Evolutionary conservation across 768 basidiomycete genomes (phyloP), one percentile per base, ranked within the genome.

Genomic region (Strobilomyces dryophilus): DNA sequence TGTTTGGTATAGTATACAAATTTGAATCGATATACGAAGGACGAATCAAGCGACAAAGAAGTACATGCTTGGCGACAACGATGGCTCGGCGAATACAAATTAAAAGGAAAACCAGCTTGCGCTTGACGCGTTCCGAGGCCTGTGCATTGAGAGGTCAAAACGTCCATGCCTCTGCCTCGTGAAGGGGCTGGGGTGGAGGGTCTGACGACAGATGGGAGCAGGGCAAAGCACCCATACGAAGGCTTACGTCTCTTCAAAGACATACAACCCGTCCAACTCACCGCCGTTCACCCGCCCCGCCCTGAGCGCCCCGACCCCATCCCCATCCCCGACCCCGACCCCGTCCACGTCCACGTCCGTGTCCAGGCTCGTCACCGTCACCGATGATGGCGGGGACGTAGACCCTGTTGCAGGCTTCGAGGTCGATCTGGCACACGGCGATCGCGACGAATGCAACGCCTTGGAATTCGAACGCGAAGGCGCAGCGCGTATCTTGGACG

Each of bases 241-340:
- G 29, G 29, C 29, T 6, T 48, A 62, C 24, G 55, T 58, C 51
- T 55, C 59, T 31, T 68, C 67, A 57, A 68, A 68, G 48, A 68
- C 67, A 40, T 68, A 68, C 42, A 68, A 32, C 31, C 67, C 67
- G 18, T 68, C 67, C 55, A 68, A 18, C 53, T 68, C 67, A 21
- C 67, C 67, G 8, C 67, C 67, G 7, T 59, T 64, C 18, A 68
- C 67, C 31, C 68, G 43, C 8, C 66, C 67, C 15, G 68, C 59
- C 46, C 56, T 68, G 36, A 67, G 53, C 26, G 47, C 27, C 36
- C 64, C 58, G 2, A 56, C 47, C 6, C 55, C 61, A 31, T 55
- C 56, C 24, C 24, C 24, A 4, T 4, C 24, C 24, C 24, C 24
- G n/a, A n/a, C n/a, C n/a, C n/a, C n/a, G n/a, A n/a, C n/a, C n/a